Conservation (phyloP, 1,284 basidiomycete species). For the Pseudozyma thailandica region DNA sequence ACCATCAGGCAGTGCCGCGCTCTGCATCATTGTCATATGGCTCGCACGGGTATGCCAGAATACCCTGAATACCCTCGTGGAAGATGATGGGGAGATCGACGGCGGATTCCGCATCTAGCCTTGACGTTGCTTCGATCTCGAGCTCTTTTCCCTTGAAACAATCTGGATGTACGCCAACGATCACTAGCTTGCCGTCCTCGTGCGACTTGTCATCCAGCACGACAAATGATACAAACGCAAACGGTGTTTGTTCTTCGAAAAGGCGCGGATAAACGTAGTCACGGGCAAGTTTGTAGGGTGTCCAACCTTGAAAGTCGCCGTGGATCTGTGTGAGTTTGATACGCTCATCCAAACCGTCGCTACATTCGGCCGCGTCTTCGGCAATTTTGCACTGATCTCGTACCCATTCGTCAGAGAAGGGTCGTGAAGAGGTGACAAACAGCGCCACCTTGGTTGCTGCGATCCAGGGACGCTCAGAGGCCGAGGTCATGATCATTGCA, state of each 20-base stretch:
- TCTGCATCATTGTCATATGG: constrained; percentile 8
- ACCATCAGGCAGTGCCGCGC: constrained; percentile 1
- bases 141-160: constrained; percentile 1
- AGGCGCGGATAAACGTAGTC: constrained; percentile 5
- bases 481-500: constrained; percentile 2
- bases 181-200: constrained; percentile 3
- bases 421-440: constrained; percentile 1
- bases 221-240: constrained; percentile 8
- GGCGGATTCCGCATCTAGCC: constrained; percentile 6
- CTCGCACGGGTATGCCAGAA: neutral
- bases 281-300: constrained; percentile 7
- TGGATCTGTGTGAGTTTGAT: neutral
- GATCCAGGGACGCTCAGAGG: neutral
- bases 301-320: constrained; percentile 13
- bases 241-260: constrained; percentile 1
- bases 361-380: neutral
- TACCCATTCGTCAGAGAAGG: constrained; percentile 6
- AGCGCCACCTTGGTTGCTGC: constrained; percentile 6
- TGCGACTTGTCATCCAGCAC: constrained; percentile 8
- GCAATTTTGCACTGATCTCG: neutral
- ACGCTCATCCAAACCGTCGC: neutral
- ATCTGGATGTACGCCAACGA: constrained; percentile 9
- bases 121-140: constrained; percentile 4
- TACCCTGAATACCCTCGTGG: constrained; percentile 5
- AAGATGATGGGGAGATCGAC: constrained; percentile 11